Percentiles rank a stretch among this genome's conserved stretches.
These are phyloP conservation scores for Flaveria floridana DNA, from an alignment of 140 eudicot species.

Conservation along the genomic window DNA sequence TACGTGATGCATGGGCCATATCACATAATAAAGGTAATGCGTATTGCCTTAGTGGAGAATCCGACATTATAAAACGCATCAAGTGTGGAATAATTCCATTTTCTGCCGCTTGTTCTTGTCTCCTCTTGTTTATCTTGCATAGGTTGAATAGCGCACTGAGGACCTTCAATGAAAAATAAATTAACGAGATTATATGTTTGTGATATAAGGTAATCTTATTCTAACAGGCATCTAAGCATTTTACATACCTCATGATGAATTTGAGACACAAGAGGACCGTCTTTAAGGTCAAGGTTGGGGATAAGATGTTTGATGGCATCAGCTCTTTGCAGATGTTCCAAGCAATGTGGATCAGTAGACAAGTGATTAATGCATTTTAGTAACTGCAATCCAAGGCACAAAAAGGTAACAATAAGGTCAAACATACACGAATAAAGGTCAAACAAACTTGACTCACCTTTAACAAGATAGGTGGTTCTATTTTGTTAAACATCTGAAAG, in stretches of 20 bases:
- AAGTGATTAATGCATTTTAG: conserved; percentile 84
- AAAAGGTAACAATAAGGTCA: neutral
- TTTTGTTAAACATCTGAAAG: conserved; percentile 93
- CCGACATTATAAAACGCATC: conserved; percentile 81
- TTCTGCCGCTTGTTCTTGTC: conserved; percentile 98
- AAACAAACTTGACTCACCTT: conserved; percentile 48
- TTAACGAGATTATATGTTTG: neutral
- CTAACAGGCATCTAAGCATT: conserved; percentile 1
- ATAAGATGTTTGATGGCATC: conserved; percentile 93
- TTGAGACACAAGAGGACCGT: conserved; percentile 86
- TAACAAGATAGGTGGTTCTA: conserved; percentile 82
- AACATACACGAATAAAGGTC: conserved; percentile 16
- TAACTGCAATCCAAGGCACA: conserved; percentile 40
- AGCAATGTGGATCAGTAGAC: conserved; percentile 93
- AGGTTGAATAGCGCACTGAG: conserved; percentile 88
- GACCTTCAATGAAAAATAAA: conserved; percentile 51
- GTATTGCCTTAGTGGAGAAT: conserved; percentile 78
- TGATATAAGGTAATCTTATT: conserved; percentile 10
- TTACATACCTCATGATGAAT: conserved; percentile 79
- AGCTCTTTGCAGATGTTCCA: conserved; percentile 92
- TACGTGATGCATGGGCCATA: conserved; percentile 95
- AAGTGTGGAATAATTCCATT: conserved; percentile 93
- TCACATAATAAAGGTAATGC: conserved; percentile 90
- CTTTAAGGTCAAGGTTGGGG: conserved; percentile 96
- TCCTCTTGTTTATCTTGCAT: conserved; percentile 93